These are phyloP conservation scores for Trichoderma koningii DNA, from an alignment of 2,329 filamentous ascomycete species.

Conservation along the genomic window DNA sequence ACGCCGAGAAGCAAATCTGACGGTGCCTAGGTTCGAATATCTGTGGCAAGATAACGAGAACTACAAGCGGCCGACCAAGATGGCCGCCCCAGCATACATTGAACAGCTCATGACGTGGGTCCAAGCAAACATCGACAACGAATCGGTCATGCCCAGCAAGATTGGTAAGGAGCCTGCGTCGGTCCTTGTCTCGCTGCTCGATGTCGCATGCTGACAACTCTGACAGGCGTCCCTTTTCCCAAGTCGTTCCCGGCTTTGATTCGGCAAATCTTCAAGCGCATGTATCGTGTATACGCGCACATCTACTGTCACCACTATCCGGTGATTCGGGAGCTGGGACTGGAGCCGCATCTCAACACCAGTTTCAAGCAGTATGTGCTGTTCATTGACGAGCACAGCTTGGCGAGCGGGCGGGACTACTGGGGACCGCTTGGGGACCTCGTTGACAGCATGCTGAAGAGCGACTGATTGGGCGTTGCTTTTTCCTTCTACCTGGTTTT, in stretches of 20 bases:
- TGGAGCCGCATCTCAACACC: conserved; percentile 97
- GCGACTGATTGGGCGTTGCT: conserved; percentile 60
- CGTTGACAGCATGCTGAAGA: conserved; percentile 96
- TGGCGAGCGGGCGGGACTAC: conserved; percentile 93
- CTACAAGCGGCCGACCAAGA: conserved; percentile 95
- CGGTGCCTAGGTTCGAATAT: conserved; percentile 77
- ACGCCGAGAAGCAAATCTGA: background rate
- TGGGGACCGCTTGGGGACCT: conserved; percentile 95
- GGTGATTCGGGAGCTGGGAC: conserved; percentile 88
- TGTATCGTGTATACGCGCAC: conserved; percentile 98
- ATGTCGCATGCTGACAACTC: conserved; percentile 29
- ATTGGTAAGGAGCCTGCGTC: conserved; percentile 60
- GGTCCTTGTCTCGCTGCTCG: background rate
- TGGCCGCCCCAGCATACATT: conserved; percentile 95
- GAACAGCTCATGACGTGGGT: conserved; percentile 98
- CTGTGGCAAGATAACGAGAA: conserved; percentile 96
- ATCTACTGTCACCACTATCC: conserved; percentile 99
- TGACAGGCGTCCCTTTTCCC: conserved; percentile 82
- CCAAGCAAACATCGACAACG: conserved; percentile 92
- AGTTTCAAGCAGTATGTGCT: conserved; percentile 99
- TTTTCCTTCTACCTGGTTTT: background rate
- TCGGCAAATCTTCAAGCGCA: conserved; percentile 96
- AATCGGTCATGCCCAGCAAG: conserved; percentile 89
- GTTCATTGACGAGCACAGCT: conserved; percentile 93
- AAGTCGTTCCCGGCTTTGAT: conserved; percentile 87